These are phyloP conservation scores for Pseudocercospora cruenta DNA, from an alignment of 2,329 filamentous ascomycete species.

Conservation along the genomic window DNA sequence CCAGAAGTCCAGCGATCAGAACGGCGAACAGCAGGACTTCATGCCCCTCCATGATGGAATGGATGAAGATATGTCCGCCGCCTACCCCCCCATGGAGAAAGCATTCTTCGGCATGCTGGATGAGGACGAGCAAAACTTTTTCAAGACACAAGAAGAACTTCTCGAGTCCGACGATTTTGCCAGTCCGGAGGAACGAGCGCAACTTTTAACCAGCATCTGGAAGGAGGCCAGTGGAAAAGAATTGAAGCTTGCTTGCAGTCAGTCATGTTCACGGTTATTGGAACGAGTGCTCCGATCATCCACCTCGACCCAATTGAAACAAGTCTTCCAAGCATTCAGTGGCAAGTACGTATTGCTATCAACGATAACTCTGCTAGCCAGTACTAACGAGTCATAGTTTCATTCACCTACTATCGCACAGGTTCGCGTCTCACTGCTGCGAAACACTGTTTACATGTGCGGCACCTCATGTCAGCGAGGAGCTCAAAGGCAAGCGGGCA, in stretches of 20 bases:
- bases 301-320: constrained; percentile 78
- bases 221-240: constrained; percentile 88
- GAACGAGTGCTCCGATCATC: constrained; percentile 87
- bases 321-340: constrained; percentile 80
- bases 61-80: constrained; percentile 33
- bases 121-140: constrained; percentile 94
- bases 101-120: constrained; percentile 93
- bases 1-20: constrained; percentile 39
- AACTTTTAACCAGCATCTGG: constrained; percentile 76
- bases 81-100: constrained; percentile 55
- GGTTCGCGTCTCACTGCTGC: constrained; percentile 96
- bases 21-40: constrained; percentile 40
- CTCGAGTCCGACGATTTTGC: constrained; percentile 84
- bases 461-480: constrained; percentile 75
- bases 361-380: background rate
- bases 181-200: constrained; percentile 62
- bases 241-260: constrained; percentile 91
- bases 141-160: constrained; percentile 84
- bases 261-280: constrained; percentile 91
- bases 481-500: constrained; percentile 58
- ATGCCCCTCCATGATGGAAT: constrained; percentile 21
- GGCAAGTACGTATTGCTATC: constrained; percentile 61
- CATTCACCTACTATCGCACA: constrained; percentile 85
- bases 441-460: constrained; percentile 88
- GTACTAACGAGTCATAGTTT: constrained; percentile 56